Base-by-base conservation (phyloP, 164 flowering plant species). In the Cinnamomum chago region DNA sequence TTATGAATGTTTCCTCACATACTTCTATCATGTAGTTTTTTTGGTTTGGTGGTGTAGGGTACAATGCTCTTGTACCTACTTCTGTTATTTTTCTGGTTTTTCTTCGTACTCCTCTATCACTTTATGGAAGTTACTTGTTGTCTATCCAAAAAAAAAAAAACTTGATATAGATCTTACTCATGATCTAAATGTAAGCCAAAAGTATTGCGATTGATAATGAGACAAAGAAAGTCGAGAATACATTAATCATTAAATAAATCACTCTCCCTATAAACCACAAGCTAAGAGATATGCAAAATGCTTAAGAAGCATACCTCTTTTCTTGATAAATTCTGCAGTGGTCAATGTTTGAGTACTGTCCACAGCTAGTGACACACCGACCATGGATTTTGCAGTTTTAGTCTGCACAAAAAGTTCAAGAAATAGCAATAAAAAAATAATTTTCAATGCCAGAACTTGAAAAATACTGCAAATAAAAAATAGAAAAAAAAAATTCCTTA, bases 361-460 rank as follows among this genome's bases (percentile, higher is more conserved):
- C 73, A 92, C 90, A 35, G 88, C 81, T 71, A 95, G 70, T 70
- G 88, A 83, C 75, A 94, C 65, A 51, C 99, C 99, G 58, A 91
- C 95, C 80, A 83, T 89, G 52, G 92, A 84, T 77, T 89, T 95
- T 23, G 99, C 99, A 60, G 94, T 85, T 86, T 95, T 95, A 28
- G 95, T 90, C 99, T 95, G 88, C 81, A 84, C 20, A 71, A 73
- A 78, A 71, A 25, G 33, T 25, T 27, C 30, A 70, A 50, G 27
- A n/a, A 12, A 51, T 2, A 76, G 6, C 13, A n/a, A 7, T 17
- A 50, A 30, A 75, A 47, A 12, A 47, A 24, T 62, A 27, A 35
- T 60, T 64, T 64, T 64, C 33, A 9, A 2, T 2, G 28, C 12
- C 24, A 67, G 35, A 30, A 64, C 64, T 11, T 35, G 50, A 13